A percentile compares a stretch with the other conserved stretches of the same genome.
Conservation (phyloP, 2,329 filamentous ascomycete species). For the Xylariaceae sp. region DNA sequence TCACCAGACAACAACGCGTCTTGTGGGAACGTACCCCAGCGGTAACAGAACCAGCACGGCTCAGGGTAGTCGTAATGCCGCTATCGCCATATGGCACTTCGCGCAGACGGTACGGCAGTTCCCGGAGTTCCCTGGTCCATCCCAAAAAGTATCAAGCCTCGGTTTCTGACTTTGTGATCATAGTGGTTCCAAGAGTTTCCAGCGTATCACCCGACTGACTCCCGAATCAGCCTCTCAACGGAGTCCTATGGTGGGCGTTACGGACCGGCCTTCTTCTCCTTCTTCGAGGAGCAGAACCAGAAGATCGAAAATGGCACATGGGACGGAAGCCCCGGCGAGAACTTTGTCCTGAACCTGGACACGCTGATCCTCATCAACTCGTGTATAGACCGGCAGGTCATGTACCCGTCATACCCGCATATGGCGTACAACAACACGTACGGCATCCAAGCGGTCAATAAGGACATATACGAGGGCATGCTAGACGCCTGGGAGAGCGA, state of each 20-base stretch:
- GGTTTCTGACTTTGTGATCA: background rate
- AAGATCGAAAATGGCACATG: slow-evolving; percentile 32
- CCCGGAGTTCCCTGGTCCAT: background rate
- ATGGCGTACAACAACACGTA: slow-evolving; percentile 42
- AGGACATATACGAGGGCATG: slow-evolving; percentile 30
- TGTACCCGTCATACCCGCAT: slow-evolving; percentile 40
- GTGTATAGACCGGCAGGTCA: slow-evolving; percentile 44
- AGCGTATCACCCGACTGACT: slow-evolving; percentile 52
- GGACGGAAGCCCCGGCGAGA: slow-evolving; percentile 27
- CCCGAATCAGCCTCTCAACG: slow-evolving; percentile 42
- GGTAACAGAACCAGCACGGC: slow-evolving; percentile 41
- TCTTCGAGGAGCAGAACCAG: slow-evolving; percentile 32
- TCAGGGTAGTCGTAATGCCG: slow-evolving; percentile 45
- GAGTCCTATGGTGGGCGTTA: slow-evolving; percentile 35
- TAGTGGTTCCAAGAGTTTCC: slow-evolving; percentile 50
- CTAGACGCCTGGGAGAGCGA: slow-evolving; percentile 30
- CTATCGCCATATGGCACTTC: slow-evolving; percentile 56
- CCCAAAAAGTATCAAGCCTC: background rate
- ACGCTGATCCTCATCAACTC: slow-evolving; percentile 53
- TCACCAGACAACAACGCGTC: slow-evolving; percentile 35
- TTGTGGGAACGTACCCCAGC: slow-evolving; percentile 52
- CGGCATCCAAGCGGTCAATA: slow-evolving; percentile 27
- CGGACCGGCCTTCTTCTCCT: slow-evolving; percentile 30
- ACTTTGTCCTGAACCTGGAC: slow-evolving; percentile 29
- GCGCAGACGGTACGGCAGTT: slow-evolving; percentile 38